Conservation (phyloP, 1,284 basidiomycete species). For the Peniophora sp. region DNA sequence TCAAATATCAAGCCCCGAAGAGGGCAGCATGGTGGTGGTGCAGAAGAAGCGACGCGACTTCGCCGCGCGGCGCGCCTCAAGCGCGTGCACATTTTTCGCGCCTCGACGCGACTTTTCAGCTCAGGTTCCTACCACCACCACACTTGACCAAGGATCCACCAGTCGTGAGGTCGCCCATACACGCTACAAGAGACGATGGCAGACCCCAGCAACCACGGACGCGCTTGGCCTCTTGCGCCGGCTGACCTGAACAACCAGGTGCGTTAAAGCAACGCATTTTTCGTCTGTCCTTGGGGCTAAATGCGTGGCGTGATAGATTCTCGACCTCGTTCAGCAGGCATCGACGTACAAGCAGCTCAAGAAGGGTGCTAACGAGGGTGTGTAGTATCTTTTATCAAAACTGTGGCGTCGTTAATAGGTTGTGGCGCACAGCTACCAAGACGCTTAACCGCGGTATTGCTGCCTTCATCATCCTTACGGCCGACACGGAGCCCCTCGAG, state of each 20-base stretch:
- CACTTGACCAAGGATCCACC: slow-evolving; percentile 65
- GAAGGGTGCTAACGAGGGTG: slow-evolving; percentile 96
- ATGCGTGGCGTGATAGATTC: slow-evolving; percentile 48
- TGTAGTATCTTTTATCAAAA: slow-evolving; percentile 8
- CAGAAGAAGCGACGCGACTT: too few relatives aligned
- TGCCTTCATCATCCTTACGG: slow-evolving; percentile 97
- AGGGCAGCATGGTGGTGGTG: too few relatives aligned
- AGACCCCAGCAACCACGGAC: slow-evolving; percentile 44
- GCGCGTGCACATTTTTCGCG: too few relatives aligned
- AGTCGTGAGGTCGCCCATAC: slow-evolving; percentile 57
- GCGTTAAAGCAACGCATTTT: slow-evolving; percentile 13
- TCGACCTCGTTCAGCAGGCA: slow-evolving; percentile 86
- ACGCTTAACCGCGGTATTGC: slow-evolving; percentile 98
- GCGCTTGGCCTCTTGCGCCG: slow-evolving; percentile 92
- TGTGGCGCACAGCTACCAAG: slow-evolving; percentile 70
- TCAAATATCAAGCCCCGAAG: too few relatives aligned
- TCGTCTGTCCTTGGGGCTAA: slow-evolving; percentile 16
- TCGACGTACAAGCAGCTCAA: slow-evolving; percentile 95
- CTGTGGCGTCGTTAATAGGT: neutral
- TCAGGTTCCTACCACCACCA: too few relatives aligned
- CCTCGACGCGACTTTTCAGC: too few relatives aligned
- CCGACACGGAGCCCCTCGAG: slow-evolving; percentile 96
- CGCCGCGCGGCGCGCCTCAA: too few relatives aligned
- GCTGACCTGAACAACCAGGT: slow-evolving; percentile 92
- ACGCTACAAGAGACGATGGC: slow-evolving; percentile 36